A percentile compares a stretch with the other conserved stretches of the same genome.
Conservation (phyloP, 2,329 filamentous ascomycete genomes). For the Pleomassaria siparia region DNA sequence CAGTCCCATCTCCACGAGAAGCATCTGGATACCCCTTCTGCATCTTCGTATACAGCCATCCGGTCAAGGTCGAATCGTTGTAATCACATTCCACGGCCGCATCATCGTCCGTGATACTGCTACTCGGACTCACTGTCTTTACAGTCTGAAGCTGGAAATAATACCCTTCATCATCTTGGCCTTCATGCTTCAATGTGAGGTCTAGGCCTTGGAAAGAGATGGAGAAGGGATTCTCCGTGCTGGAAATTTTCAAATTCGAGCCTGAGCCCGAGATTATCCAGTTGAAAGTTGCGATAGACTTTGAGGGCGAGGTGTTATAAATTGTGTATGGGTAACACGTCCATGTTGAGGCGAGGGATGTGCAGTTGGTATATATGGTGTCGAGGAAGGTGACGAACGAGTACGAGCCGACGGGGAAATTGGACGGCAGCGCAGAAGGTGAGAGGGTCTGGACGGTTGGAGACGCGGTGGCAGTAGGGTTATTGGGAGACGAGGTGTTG, state of each 20-base stretch:
- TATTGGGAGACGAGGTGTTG: neutral
- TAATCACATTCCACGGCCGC: conserved; percentile 60
- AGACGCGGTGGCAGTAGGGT: conserved; percentile 10
- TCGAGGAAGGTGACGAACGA: conserved; percentile 61
- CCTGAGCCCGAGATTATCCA: conserved; percentile 59
- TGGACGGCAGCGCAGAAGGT: conserved; percentile 23
- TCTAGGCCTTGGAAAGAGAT: conserved; percentile 58
- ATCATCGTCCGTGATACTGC: conserved; percentile 47
- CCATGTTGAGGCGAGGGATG: conserved; percentile 61
- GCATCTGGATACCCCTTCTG: conserved; percentile 42
- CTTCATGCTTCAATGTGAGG: conserved; percentile 53
- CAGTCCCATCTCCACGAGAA: conserved; percentile 30
- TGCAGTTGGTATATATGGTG: conserved; percentile 58
- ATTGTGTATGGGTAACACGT: conserved; percentile 61
- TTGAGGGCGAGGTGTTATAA: conserved; percentile 48
- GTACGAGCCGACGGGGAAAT: conserved; percentile 66
- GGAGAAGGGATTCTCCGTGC: conserved; percentile 59
- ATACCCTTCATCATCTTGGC: conserved; percentile 57
- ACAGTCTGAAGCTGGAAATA: conserved; percentile 58
- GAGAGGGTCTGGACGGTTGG: conserved; percentile 7
- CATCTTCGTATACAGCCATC: conserved; percentile 62
- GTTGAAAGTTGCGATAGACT: conserved; percentile 57
- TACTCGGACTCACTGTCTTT: conserved; percentile 56
- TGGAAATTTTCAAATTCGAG: conserved; percentile 55
- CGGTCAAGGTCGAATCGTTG: conserved; percentile 57